These are phyloP conservation scores for Glonium stellatum DNA, from an alignment of 495 filamentous ascomycete species.

Conservation along the genomic window DNA sequence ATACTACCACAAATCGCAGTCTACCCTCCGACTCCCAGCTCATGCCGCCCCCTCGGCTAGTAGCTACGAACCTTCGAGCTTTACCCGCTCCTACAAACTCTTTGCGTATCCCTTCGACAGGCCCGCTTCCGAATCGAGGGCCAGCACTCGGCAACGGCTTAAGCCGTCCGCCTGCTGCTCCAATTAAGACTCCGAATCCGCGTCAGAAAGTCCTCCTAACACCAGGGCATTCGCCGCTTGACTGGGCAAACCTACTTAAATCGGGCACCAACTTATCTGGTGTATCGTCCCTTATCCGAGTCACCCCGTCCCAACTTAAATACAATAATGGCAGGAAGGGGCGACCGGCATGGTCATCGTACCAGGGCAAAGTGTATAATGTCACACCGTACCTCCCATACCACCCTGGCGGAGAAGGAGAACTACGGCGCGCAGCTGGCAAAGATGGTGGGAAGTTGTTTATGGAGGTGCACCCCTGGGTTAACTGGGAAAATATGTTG, in stretches of 20 bases:
- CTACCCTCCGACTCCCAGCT: constrained; percentile 6
- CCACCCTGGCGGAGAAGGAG: constrained; percentile 84
- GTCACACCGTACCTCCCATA: constrained; percentile 82
- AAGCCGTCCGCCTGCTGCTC: constrained; percentile 8
- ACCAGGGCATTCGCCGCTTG: constrained; percentile 85
- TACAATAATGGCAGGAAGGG: constrained; percentile 70
- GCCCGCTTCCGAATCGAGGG: constrained; percentile 32
- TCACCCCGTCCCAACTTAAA: constrained; percentile 73
- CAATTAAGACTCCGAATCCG: constrained; percentile 29
- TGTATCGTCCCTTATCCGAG: constrained; percentile 48
- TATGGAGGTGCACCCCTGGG: constrained; percentile 92
- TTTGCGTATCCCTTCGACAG: constrained; percentile 38
- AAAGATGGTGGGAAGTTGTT: constrained; percentile 74
- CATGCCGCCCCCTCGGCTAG: constrained; percentile 23
- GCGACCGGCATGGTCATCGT: constrained; percentile 79
- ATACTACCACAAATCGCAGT: not conserved
- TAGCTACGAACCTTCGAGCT: constrained; percentile 23
- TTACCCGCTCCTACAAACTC: constrained; percentile 24
- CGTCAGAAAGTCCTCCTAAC: constrained; percentile 60
- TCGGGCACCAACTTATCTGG: constrained; percentile 56
- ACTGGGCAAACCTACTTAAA: constrained; percentile 80
- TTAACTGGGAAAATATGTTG: constrained; percentile 94
- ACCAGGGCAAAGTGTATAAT: constrained; percentile 87
- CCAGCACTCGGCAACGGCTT: constrained; percentile 27
- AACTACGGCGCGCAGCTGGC: constrained; percentile 75